Evolutionary conservation across 805 yeast genomes (phyloP).

Genomic region (Wickerhamiella cacticola): DNA sequence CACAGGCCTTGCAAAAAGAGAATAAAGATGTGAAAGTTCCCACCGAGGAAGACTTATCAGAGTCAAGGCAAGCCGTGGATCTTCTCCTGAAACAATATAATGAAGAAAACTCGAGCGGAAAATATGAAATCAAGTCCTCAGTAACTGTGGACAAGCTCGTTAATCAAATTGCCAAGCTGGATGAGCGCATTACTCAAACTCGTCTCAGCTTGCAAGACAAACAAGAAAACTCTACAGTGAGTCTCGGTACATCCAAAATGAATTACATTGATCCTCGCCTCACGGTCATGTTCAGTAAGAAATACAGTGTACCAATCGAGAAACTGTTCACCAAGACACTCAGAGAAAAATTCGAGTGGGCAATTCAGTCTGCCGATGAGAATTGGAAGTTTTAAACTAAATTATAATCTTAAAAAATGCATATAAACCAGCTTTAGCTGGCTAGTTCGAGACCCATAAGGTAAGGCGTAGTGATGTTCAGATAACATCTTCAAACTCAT

Average conservation of each 20-base stretch:
- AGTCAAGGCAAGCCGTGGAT: slow-evolving; percentile 41
- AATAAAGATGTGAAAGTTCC: slow-evolving; percentile 29
- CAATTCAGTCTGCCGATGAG: slow-evolving; percentile 79
- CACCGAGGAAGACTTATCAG: slow-evolving; percentile 45
- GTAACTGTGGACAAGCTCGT: slow-evolving; percentile 58
- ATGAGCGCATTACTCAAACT: slow-evolving; percentile 56
- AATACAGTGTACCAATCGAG: slow-evolving; percentile 79
- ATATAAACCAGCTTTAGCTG: too few relatives aligned
- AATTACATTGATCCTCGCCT: slow-evolving; percentile 92
- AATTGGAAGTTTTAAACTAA: slow-evolving; percentile 61
- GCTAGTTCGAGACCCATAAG: too few relatives aligned
- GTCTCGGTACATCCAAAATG: slow-evolving; percentile 84
- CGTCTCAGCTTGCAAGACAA: slow-evolving; percentile 73
- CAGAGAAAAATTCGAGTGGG: slow-evolving; percentile 91
- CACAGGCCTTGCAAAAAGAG: slow-evolving; percentile 35
- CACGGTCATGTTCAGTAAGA: slow-evolving; percentile 79
- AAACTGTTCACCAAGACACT: slow-evolving; percentile 82
- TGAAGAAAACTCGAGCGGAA: slow-evolving; percentile 47
- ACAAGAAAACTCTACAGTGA: slow-evolving; percentile 88
- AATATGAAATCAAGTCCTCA: slow-evolving; percentile 37
- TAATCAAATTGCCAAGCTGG: slow-evolving; percentile 58
- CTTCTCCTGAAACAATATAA: slow-evolving; percentile 34
- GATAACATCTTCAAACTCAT: slow-evolving; percentile 22
- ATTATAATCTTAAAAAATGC: neutral
- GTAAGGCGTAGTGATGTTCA: too few relatives aligned